These are phyloP conservation scores for Crithidia fasciculata DNA, from an alignment of 208 protist species.

Conservation along the genomic window DNA sequence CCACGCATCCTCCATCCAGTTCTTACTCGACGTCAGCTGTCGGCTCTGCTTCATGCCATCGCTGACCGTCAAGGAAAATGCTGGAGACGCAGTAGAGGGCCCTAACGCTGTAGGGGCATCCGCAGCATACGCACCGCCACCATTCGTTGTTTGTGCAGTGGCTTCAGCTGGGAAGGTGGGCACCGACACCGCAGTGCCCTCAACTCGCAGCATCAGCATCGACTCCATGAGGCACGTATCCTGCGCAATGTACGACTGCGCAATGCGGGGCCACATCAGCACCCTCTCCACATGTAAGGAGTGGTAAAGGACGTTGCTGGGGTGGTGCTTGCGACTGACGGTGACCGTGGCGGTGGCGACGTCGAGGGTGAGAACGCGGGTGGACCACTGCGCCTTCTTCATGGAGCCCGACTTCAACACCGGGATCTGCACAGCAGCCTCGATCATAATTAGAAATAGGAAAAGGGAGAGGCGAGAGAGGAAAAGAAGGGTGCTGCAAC, in stretches of 20 bases:
- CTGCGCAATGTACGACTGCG: not conserved
- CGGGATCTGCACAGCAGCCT: not conserved
- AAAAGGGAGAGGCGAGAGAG: not conserved
- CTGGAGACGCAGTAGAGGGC: not conserved
- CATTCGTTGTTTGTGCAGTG: not conserved
- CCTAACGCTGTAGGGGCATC: too few species aligned
- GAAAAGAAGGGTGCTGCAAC: not conserved
- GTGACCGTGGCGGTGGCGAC: slow-evolving; percentile 7
- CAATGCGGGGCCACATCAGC: slow-evolving; percentile 11
- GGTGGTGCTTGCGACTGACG: slow-evolving; percentile 10
- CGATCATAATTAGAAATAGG: not conserved
- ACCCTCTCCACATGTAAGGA: not conserved
- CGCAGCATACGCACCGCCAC: too few species aligned
- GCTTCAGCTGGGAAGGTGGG: not conserved
- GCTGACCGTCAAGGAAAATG: not conserved
- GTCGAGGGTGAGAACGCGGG: slow-evolving; percentile 13
- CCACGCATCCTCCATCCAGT: slow-evolving; percentile 1
- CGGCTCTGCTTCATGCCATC: slow-evolving; percentile 4
- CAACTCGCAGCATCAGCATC: not conserved
- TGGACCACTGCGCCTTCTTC: slow-evolving; percentile 4
- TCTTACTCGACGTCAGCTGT: slow-evolving; percentile 1
- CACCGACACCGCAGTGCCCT: not conserved
- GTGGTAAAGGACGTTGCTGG: slow-evolving; percentile 19
- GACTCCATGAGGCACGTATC: not conserved
- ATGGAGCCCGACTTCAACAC: slow-evolving; percentile 4